Conservation (phyloP, 768 basidiomycete species). For the Xerocomus spinulosus region DNA sequence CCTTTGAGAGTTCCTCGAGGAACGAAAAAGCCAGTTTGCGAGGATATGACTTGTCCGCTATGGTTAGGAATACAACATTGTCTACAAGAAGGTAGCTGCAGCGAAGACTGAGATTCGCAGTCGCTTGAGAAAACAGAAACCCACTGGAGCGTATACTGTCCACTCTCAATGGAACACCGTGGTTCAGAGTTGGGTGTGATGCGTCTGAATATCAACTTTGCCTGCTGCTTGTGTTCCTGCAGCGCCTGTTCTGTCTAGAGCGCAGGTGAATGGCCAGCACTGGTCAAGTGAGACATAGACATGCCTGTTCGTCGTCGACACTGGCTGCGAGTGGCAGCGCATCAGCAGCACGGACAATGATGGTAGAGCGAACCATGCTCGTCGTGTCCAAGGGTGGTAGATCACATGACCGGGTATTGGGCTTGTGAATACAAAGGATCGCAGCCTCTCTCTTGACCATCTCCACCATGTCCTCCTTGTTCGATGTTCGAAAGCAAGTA, state of each 20-base stretch:
- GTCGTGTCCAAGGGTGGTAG: background rate
- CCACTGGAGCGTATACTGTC: constrained; percentile 92
- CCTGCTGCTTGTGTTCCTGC: constrained; percentile 97
- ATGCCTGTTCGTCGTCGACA: constrained; percentile 94
- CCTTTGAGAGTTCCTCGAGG: constrained; percentile 94
- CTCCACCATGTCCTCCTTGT: constrained; percentile 38
- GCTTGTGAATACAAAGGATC: too few relatives aligned
- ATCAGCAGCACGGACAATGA: constrained; percentile 80
- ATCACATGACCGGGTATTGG: background rate
- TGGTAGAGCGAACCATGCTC: constrained; percentile 81
- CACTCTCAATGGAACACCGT: constrained; percentile 94
- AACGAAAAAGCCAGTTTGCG: constrained; percentile 97
- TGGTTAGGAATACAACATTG: constrained; percentile 92
- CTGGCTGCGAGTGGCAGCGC: constrained; percentile 90
- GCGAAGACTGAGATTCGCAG: constrained; percentile 7
- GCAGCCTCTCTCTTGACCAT: too few relatives aligned
- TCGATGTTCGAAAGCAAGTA: constrained; percentile 73
- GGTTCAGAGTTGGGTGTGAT: constrained; percentile 94
- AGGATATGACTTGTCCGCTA: constrained; percentile 96
- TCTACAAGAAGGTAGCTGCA: constrained; percentile 89
- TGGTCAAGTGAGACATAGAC: constrained; percentile 11
- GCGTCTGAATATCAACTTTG: constrained; percentile 93
- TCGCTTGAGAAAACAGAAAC: constrained; percentile 30
- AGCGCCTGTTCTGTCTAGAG: constrained; percentile 85
- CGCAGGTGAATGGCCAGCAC: constrained; percentile 1